Conservation (phyloP, 75 land plant genomes). For the Adiantum capillusveneris region DNA sequence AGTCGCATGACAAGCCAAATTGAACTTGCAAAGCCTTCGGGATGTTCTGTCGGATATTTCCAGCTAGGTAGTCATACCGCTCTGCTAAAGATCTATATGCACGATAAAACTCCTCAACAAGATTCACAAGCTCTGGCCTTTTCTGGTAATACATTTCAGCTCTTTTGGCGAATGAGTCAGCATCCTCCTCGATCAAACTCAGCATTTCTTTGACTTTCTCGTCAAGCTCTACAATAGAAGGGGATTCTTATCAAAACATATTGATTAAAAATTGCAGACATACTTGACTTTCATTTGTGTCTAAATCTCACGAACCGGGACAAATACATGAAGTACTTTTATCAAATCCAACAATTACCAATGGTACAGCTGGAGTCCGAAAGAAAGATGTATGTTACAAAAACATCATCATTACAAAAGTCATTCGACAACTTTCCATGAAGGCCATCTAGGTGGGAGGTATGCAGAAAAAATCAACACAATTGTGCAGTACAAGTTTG, state of each 20-base stretch:
- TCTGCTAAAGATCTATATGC: conserved; percentile 70
- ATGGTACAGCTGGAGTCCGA: no score
- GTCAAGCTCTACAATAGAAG: conserved; percentile 59
- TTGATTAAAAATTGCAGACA: not conserved
- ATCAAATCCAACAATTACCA: conserved; percentile 3
- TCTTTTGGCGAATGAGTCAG: conserved; percentile 72
- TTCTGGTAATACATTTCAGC: conserved; percentile 81
- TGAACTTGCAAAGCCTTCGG: conserved; percentile 11
- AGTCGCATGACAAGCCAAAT: conserved; percentile 2
- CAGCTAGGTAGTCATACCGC: conserved; percentile 68
- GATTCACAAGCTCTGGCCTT: conserved; percentile 56
- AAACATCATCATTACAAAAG: no score
- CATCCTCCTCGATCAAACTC: conserved; percentile 72
- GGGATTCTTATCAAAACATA: no score
- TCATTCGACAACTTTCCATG: no score
- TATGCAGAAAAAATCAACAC: no score
- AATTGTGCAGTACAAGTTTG: no score
- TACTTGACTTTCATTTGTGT: not conserved
- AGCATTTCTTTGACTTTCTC: conserved; percentile 49
- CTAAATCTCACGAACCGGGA: not conserved
- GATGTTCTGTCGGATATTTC: conserved; percentile 35
- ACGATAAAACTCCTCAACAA: conserved; percentile 65
- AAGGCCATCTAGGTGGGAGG: no score
- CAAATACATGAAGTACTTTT: not conserved
- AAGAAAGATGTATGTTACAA: no score